A percentile compares a stretch with the other conserved stretches of the same genome.
Evolutionary conservation across 2,329 filamentous ascomycete genomes (phyloP).

Genomic region (Arthrobotrys conoides): DNA sequence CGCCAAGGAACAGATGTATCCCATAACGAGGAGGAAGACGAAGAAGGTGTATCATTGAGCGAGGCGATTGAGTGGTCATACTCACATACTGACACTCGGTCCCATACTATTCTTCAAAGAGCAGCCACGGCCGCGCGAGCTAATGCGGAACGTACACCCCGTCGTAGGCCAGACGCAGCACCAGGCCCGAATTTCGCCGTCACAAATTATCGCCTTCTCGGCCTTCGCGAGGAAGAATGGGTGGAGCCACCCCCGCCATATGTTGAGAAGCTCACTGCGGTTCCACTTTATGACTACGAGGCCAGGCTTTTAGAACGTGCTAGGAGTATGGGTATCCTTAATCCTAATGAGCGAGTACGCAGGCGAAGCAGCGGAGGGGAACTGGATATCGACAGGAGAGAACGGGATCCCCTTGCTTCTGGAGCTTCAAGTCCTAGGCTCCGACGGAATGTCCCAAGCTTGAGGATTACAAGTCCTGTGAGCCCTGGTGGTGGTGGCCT

Average conservation of each 20-base stretch:
- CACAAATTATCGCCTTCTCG: constrained; percentile 59
- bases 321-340: constrained; percentile 55
- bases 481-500: constrained; percentile 49
- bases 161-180: constrained; percentile 62
- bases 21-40: constrained; percentile 47
- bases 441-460: constrained; percentile 51
- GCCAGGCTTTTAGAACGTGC: constrained; percentile 55
- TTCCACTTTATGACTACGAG: constrained; percentile 59
- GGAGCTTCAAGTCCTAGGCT: constrained; percentile 58
- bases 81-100: constrained; percentile 63
- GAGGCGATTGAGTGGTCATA: constrained; percentile 63
- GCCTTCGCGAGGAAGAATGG: constrained; percentile 62
- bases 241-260: constrained; percentile 64
- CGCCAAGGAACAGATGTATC: constrained; percentile 41
- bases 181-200: constrained; percentile 62
- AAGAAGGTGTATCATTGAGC: constrained; percentile 60
- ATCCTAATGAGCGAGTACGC: constrained; percentile 62
- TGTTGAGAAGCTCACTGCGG: constrained; percentile 61
- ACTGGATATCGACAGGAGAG: constrained; percentile 52
- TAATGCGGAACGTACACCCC: constrained; percentile 60
- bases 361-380: constrained; percentile 55
- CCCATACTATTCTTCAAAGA: constrained; percentile 62
- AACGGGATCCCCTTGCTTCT: constrained; percentile 58
- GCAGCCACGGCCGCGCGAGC: constrained; percentile 62
- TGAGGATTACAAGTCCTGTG: constrained; percentile 57